Evolutionary conservation across 2,329 filamentous ascomycete species (phyloP).

Genomic region (Fusarium drepaniforme): DNA sequence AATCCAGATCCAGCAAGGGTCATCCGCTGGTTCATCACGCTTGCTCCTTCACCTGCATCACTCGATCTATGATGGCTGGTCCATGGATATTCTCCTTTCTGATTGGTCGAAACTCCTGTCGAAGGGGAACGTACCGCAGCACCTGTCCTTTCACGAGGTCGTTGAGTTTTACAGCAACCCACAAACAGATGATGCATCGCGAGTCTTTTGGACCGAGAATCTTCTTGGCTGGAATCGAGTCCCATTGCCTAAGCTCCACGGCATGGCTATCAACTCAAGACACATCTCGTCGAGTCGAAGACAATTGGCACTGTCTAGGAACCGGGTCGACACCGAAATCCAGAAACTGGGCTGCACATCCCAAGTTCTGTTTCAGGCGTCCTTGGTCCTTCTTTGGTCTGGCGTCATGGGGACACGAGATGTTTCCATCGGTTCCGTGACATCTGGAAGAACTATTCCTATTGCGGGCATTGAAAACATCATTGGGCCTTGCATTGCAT

Average conservation of each 20-base stretch:
- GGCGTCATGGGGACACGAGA: slow-evolving; percentile 74
- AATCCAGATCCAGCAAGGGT: slow-evolving; percentile 63
- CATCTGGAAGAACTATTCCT: slow-evolving; percentile 83
- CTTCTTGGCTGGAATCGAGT: slow-evolving; percentile 68
- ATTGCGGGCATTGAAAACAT: slow-evolving; percentile 77
- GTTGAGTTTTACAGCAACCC: slow-evolving; percentile 58
- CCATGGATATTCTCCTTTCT: slow-evolving; percentile 77
- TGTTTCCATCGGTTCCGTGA: slow-evolving; percentile 81
- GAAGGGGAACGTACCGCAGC: slow-evolving; percentile 42
- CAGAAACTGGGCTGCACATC: slow-evolving; percentile 64
- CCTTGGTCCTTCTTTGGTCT: slow-evolving; percentile 74
- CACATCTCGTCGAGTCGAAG: slow-evolving; percentile 27
- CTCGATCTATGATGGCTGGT: slow-evolving; percentile 94
- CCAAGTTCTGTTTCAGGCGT: slow-evolving; percentile 82
- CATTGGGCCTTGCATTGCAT: slow-evolving; percentile 83
- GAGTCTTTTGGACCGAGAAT: slow-evolving; percentile 77
- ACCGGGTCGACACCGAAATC: slow-evolving; percentile 48
- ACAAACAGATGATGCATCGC: slow-evolving; percentile 54
- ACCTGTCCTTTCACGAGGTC: slow-evolving; percentile 74
- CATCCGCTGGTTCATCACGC: slow-evolving; percentile 40
- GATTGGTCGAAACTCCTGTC: slow-evolving; percentile 71
- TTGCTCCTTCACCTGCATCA: slow-evolving; percentile 78
- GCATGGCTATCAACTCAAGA: slow-evolving; percentile 38
- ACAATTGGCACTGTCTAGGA: slow-evolving; percentile 32
- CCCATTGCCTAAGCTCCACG: slow-evolving; percentile 65